Evolutionary conservation across 169 alveolate species (phyloP), one percentile per base, ranked within the genome.

Genomic region (Cryptosporidium ubiquitum): DNA sequence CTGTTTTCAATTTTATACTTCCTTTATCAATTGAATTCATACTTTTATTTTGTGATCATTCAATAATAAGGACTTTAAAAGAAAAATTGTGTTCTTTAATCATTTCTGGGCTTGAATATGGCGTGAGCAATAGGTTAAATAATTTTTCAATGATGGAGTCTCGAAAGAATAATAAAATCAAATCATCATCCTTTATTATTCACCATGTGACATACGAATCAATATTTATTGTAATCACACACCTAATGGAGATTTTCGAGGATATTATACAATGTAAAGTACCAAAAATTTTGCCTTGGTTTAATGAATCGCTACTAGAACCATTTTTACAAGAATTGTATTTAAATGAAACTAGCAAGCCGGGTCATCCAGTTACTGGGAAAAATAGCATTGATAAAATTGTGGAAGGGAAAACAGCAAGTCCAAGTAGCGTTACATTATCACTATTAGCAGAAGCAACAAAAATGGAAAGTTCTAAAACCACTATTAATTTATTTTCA

Each of bases 401-500:
- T 51, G 47, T 33, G 1, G 85, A 73, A 14, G 44, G 39, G 18
- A 52, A 52, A 12, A 33, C 52, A 44, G 23, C 6, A 23, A 79
- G 49, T 40, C 89, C 89, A 39, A 79, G 89, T 44, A 79, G 51
- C 55, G 47, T 49, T 20, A 79, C 89, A 16, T 49, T 79, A 39
- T 79, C 89, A 29, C 64, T 79, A 29, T 57, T 79, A 39, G 89
- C 89, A 39, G 89, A 79, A 64, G 89, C 89, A 10, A 79, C 89
- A 23, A 79, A 79, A 31, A 40, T 79, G 37, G n/a, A 79, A 60
- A 64, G 37, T 61, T 29, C 73, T 16, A 79, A 61, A 33, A 14
- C n/a, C 20, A 18, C 69, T 12, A 18, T 18, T 10, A 10, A 79
- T 2, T 42, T 31, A 14, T 20, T 26, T 9, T 39, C 73, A 7